Base-by-base conservation (phyloP, 2,329 filamentous ascomycete genomes). In the Xylariaceae sp. region DNA sequence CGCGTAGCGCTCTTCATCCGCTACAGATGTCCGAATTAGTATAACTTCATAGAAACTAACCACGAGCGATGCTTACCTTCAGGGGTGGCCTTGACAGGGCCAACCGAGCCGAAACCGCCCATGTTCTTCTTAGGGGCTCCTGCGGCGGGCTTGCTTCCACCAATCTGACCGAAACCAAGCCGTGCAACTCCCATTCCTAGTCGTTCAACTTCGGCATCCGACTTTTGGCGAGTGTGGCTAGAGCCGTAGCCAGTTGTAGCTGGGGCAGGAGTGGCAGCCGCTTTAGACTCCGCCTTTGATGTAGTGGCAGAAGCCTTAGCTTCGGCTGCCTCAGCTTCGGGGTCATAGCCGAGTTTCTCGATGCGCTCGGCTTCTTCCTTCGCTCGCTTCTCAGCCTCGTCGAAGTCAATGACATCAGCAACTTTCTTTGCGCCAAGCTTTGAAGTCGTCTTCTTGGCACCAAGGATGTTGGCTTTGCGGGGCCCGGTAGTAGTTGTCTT, bases 351-450 rank as follows among this genome's bases (percentile, higher is more conserved):
- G 18, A 99, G 80, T 77, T 96, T 96, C 73, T 88, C 92, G 72
- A 97, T 94, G 67, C 94, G 88, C 75, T 97, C 94, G 2, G 92
- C 94, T 75, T 99, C 94, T 75, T 97, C 94, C 74, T 93, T 96
- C 49, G 94, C 94, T 77, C 95, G 96, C 75, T 90, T 91, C 80
- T 99, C 94, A 2, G 92, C 94, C 74, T 93, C 94, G 65, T 99
- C 94, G 70, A 99, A 99, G 77, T 99, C 93, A 64, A 99, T 92
- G 10, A 86, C 77, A 66, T 92, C 89, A 51, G 80, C 82, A 39
- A 96, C 84, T 80, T 97, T 97, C 84, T 97, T 97, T 34, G 87
- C 93, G 42, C 93, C 94, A 9, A 97, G 82, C 78, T 95, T 96
- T n/a, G 63, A 60, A 50, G 83, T 88, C 23, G 80, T 81, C 79